A percentile compares a stretch with the other conserved stretches of the same genome.
phyloP scores from a whole-genome alignment of 129 eudicot genomes.

The Chrysanthemum seticuspe region DNA sequence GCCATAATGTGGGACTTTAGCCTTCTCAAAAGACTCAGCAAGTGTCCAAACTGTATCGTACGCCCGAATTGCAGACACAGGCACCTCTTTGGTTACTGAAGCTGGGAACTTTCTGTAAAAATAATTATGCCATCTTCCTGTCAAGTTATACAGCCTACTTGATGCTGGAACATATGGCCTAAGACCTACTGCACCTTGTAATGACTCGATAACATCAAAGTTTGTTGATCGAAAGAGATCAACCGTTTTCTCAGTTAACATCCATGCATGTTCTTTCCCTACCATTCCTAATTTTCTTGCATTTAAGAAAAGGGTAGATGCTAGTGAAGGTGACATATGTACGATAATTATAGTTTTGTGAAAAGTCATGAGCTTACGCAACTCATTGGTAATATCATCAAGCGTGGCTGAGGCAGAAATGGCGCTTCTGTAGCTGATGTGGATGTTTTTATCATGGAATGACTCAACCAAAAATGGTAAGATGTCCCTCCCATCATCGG shows the following conservation, averaged over 20 bases:
- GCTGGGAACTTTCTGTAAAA: background rate
- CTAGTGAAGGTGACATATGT: constrained; percentile 32
- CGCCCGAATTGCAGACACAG: constrained; percentile 18
- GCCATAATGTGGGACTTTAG: constrained; percentile 19
- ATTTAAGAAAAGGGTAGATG: constrained; percentile 29
- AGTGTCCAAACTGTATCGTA: constrained; percentile 35
- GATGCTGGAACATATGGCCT: constrained; percentile 41
- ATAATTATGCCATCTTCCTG: background rate
- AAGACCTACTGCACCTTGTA: constrained; percentile 49
- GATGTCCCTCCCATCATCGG: constrained; percentile 24
- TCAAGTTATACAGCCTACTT: constrained; percentile 14
- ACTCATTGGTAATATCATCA: constrained; percentile 36
- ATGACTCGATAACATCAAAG: constrained; percentile 24
- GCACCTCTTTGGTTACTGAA: background rate
- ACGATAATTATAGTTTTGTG: constrained; percentile 36
- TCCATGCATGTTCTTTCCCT: constrained; percentile 49
- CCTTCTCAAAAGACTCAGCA: constrained; percentile 29
- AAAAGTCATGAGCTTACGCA: constrained; percentile 34
- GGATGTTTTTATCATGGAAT: constrained; percentile 18
- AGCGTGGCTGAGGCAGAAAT: constrained; percentile 29
- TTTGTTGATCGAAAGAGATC: constrained; percentile 26
- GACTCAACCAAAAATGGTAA: constrained; percentile 3
- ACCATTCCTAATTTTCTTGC: constrained; percentile 46
- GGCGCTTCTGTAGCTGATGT: constrained; percentile 27
- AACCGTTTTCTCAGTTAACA: constrained; percentile 33